Conservation (phyloP, 2,329 filamentous ascomycete species). For the Talaromyces sp. region DNA sequence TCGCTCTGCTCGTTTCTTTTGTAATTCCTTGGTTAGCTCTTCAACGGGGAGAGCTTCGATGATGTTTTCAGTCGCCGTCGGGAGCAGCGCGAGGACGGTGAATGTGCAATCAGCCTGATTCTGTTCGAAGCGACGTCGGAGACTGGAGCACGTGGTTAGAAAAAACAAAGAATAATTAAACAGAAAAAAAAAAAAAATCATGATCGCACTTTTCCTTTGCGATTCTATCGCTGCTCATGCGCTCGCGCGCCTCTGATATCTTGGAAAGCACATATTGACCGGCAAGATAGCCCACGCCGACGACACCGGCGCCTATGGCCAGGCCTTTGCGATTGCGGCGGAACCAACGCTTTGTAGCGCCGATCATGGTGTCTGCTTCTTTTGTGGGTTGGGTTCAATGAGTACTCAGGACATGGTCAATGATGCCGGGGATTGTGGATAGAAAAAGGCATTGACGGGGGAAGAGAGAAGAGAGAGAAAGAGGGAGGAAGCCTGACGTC, state of each 20-base stretch:
- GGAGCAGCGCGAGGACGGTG: slow-evolving; percentile 90
- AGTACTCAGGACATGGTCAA: slow-evolving; percentile 11
- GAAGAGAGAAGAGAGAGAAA: neutral
- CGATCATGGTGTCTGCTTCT: slow-evolving; percentile 47
- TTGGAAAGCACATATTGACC: slow-evolving; percentile 90
- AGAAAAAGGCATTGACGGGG: neutral
- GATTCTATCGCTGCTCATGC: slow-evolving; percentile 93
- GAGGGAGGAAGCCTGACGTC: neutral
- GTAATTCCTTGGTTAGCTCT: slow-evolving; percentile 84
- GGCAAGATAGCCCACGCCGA: slow-evolving; percentile 85
- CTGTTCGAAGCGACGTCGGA: slow-evolving; percentile 93
- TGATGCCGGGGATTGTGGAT: neutral
- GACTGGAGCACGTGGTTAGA: slow-evolving; percentile 45
- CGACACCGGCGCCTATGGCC: slow-evolving; percentile 77
- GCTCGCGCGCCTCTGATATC: slow-evolving; percentile 87
- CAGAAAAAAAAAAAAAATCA: neutral
- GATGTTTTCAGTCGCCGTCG: slow-evolving; percentile 85
- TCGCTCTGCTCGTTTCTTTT: slow-evolving; percentile 80
- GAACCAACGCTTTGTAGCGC: slow-evolving; percentile 81
- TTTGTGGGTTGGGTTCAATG: neutral
- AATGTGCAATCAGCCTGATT: slow-evolving; percentile 99
- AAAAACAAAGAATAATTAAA: neutral
- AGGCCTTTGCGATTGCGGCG: slow-evolving; percentile 85
- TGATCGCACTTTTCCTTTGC: slow-evolving; percentile 82
- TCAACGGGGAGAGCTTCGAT: slow-evolving; percentile 85